Base-by-base conservation (phyloP, 2,329 filamentous ascomycete species). In the Pseudogymnoascus destructans region DNA sequence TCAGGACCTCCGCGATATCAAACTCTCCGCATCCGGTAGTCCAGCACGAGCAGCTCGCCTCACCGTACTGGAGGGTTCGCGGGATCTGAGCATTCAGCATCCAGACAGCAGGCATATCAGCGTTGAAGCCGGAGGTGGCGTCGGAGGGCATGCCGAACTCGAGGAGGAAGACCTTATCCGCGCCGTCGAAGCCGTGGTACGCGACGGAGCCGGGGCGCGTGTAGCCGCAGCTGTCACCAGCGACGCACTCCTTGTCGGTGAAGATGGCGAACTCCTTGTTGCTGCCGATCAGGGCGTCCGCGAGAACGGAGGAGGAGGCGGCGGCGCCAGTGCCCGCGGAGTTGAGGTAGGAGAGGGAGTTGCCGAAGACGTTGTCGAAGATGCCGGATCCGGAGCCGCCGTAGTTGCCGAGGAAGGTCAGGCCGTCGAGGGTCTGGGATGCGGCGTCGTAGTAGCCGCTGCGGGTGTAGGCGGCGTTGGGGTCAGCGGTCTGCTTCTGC, bases 51-150 rank as follows among this genome's bases (percentile, higher is more conserved):
- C 87, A 91, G 2, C 72, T 70, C 6, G 73, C 69, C 54, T 73
- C 72, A 62, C 77, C 77, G 73, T 90, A 90, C 70, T 90, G 86
- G 4, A 78, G 73, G 4, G 84, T 83, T 61, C 82, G 82, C 23
- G 86, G 81, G 61, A 91, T 87, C 61, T 80, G 77, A 15, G 80
- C 82, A 71, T 91, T 91, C 61, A 91, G 79, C 55, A 85, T 74
- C 87, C 87, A 91, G 70, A 85, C 78, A 40, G 86, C 83, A 7
- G 87, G 86, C 78, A 86, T 86, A 71, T 90, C 81, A 40, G 69
- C 74, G 66, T 82, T 79, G 65, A 74, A 74, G 59, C 73, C 74
- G n/a, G 68, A 72, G 57, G 74, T 68, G 61, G 77, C 78, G 59
- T 79, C 79, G 54, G 77, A 67, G 7, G 86, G 86, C 87, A 91